Evolutionary conservation across 257 asterid genomes (phyloP).

Genomic region (Nemophila menziesii): DNA sequence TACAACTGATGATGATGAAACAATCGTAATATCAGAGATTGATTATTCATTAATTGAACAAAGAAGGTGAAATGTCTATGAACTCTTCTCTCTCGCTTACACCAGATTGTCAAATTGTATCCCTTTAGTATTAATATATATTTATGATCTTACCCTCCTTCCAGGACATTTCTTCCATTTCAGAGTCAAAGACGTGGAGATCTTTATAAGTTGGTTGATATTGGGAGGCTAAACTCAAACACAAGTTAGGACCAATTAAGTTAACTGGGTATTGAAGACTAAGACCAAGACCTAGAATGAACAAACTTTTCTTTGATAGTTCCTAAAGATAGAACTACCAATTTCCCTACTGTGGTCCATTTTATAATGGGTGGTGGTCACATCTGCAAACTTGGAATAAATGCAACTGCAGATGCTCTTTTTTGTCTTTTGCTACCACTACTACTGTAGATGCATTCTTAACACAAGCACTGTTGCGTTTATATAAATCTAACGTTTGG

Average conservation of each 20-base stretch:
- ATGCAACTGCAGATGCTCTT: no score
- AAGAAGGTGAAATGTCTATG: slow-evolving; percentile 43
- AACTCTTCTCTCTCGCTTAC: background rate
- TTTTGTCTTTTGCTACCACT: no score
- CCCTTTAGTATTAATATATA: background rate
- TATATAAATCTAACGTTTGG: no score
- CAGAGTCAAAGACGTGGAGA: slow-evolving; percentile 77
- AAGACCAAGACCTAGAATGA: slow-evolving; percentile 14
- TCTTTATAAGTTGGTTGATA: slow-evolving; percentile 75
- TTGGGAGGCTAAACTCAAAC: slow-evolving; percentile 37
- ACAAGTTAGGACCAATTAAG: slow-evolving; percentile 1
- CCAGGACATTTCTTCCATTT: slow-evolving; percentile 67
- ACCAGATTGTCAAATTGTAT: no score
- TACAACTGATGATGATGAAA: slow-evolving; percentile 85
- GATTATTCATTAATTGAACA: slow-evolving; percentile 75
- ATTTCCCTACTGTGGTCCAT: no score
- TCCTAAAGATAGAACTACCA: no score
- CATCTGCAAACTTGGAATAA: no score
- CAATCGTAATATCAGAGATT: slow-evolving; percentile 50
- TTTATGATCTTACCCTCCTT: background rate
- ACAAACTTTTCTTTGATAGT: no score
- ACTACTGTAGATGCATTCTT: no score
- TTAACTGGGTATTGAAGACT: slow-evolving; percentile 8
- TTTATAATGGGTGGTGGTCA: no score
- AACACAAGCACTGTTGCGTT: no score